A percentile compares a stretch with the other conserved stretches of the same genome.
Conservation (phyloP, 306 rosid species). For the Cicer judaicum region DNA sequence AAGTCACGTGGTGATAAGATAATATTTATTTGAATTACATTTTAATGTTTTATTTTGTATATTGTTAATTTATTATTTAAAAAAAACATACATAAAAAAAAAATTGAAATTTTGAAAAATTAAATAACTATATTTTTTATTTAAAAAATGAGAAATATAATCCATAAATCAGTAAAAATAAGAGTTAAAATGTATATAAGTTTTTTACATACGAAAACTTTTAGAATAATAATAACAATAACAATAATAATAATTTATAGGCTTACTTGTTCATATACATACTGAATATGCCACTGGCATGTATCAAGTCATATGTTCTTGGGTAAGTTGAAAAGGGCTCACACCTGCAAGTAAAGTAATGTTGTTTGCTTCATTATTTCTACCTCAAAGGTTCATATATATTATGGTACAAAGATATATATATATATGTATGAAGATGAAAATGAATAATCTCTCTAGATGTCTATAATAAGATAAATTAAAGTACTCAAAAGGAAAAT, state of each 20-base stretch:
- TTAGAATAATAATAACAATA: background rate
- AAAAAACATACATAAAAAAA: too few species aligned
- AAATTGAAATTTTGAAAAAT: too few species aligned
- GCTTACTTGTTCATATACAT: conserved; percentile 60
- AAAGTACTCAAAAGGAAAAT: background rate
- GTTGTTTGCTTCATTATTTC: conserved; percentile 2
- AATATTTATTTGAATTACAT: too few species aligned
- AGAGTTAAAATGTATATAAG: too few species aligned
- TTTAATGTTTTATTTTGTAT: too few species aligned
- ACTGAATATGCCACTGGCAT: conserved; percentile 58
- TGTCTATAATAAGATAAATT: background rate
- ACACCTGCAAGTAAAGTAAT: conserved; percentile 52
- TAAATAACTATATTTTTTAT: too few species aligned
- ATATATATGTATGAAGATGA: background rate
- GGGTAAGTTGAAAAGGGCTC: conserved; percentile 69
- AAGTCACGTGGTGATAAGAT: too few species aligned
- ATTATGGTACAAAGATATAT: background rate
- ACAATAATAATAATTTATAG: background rate
- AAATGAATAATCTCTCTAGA: background rate
- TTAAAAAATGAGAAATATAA: too few species aligned
- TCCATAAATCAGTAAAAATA: too few species aligned
- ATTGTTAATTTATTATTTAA: too few species aligned
- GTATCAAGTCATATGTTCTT: conserved; percentile 65
- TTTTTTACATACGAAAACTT: background rate
- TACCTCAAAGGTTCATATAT: background rate